phyloP scores from a whole-genome alignment of 2,329 filamentous ascomycete species.

The Cladophialophora carrionii region DNA sequence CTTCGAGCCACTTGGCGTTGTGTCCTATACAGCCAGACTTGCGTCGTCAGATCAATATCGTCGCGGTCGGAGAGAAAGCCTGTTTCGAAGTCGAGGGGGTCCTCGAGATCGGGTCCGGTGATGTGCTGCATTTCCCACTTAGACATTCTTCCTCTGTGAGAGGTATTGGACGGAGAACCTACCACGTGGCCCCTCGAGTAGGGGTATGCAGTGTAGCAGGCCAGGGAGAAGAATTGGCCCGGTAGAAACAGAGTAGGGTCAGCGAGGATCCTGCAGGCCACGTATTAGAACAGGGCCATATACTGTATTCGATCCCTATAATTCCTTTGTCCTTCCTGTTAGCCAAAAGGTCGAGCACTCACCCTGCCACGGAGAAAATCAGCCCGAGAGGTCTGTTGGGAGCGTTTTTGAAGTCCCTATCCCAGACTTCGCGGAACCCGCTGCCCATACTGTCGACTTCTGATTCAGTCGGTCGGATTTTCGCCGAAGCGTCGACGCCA shows the following conservation, averaged over 20 bases:
- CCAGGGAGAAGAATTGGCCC: conserved; percentile 58
- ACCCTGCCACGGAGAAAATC: neutral
- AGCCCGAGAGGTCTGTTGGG: neutral
- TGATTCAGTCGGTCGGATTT: neutral
- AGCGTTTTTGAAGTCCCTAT: neutral
- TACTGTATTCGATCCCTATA: neutral
- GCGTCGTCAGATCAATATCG: conserved; percentile 62
- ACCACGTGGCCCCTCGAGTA: conserved; percentile 62
- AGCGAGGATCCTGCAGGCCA: conserved; percentile 32
- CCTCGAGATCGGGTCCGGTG: conserved; percentile 45
- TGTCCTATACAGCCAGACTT: conserved; percentile 67
- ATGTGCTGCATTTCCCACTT: conserved; percentile 52
- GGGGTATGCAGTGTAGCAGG: conserved; percentile 62
- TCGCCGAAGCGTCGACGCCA: conserved; percentile 26
- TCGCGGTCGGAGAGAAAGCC: conserved; percentile 61
- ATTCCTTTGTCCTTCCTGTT: neutral
- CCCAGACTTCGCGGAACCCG: neutral
- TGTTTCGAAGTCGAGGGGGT: conserved; percentile 59
- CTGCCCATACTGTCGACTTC: neutral
- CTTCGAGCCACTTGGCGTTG: conserved; percentile 63
- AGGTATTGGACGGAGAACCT: too few relatives aligned
- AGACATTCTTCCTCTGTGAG: too few relatives aligned
- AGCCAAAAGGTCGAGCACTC: too few relatives aligned
- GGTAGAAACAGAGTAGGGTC: conserved; percentile 37
- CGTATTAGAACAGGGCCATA: neutral